phyloP scores from a whole-genome alignment of 1,284 basidiomycete species.

The Ganoderma sinense region DNA sequence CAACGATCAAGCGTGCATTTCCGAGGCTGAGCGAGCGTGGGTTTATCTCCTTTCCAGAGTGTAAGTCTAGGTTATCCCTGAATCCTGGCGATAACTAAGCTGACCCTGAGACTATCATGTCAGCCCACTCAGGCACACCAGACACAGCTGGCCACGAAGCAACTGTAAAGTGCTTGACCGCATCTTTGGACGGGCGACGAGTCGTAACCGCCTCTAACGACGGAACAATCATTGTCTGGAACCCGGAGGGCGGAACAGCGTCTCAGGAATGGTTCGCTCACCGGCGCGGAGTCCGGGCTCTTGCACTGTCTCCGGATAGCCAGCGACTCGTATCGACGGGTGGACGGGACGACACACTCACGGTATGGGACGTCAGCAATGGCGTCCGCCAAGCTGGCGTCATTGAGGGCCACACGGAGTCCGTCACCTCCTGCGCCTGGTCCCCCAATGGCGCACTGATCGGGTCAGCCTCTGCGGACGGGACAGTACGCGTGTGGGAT shows the following conservation, averaged over 20 bases:
- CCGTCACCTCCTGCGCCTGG: neutral
- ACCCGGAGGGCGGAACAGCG: neutral
- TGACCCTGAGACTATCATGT: neutral
- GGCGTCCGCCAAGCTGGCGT: neutral
- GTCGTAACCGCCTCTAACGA: neutral
- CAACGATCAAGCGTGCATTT: neutral
- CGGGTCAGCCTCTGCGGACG: neutral
- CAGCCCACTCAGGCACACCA: neutral
- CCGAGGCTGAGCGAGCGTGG: neutral
- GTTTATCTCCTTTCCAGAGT: neutral
- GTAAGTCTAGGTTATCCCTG: neutral
- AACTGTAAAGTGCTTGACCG: neutral
- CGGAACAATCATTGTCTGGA: neutral
- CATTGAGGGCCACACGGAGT: neutral
- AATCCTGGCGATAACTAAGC: neutral
- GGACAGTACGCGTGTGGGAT: slow-evolving; percentile 5
- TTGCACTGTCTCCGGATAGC: neutral
- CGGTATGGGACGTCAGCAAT: neutral
- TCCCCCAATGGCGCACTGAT: slow-evolving; percentile 2
- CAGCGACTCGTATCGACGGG: neutral
- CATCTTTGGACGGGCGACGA: neutral
- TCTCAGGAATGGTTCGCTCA: neutral
- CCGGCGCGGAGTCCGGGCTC: neutral
- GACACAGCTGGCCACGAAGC: neutral
- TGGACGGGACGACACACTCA: neutral